Base-by-base conservation (phyloP, 805 yeast species). In the Spencermartinsiella europaea region DNA sequence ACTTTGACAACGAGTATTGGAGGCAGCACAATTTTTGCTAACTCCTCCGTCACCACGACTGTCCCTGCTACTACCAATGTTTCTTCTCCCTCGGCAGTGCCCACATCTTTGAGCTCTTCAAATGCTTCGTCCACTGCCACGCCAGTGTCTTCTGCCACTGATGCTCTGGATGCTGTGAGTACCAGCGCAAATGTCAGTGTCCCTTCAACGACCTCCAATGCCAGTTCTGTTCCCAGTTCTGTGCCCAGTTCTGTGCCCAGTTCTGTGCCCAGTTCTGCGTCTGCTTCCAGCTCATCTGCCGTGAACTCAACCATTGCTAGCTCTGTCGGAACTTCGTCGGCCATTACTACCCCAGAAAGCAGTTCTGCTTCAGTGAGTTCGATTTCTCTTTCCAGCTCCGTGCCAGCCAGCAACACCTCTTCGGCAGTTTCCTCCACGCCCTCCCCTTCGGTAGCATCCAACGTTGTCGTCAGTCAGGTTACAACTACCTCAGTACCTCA, bases 1-100 rank as follows among this genome's bases (percentile, higher is more conserved):
- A 28, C 44, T 5, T n/a, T 27, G 17, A 21, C 43, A n/a, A 28
- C 34, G 15, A 34, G 21, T 56, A 56, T 10, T 21, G 33, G 34
- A n/a, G 27, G 19, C 14, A 21, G 15, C 42, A 39, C 31, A 14
- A n/a, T 20, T n/a, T 22, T 22, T 45, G 34, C 20, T 4, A 41
- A 33, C 19, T 43, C 38, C 12, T 40, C 47, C 8, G 19, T 40
- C 20, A 40, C 20, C n/a, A 31, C n/a, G 21, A 40, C 41, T 40
- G n/a, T n/a, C n/a, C n/a, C n/a, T n/a, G n/a, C n/a, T n/a, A 27
- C 16, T 25, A 27, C 44, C n/a, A 28, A 15, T 15, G 5, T 16
- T 16, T 5, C 34, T 16, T 15, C 38, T 22, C 15, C 25, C 2
- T 14, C 44, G 5, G 19, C 41, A 8, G 17, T 36, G 28, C 31